Base-by-base conservation (phyloP, 352 stramenopile genomes). In the Globisporangium takayamanum region DNA sequence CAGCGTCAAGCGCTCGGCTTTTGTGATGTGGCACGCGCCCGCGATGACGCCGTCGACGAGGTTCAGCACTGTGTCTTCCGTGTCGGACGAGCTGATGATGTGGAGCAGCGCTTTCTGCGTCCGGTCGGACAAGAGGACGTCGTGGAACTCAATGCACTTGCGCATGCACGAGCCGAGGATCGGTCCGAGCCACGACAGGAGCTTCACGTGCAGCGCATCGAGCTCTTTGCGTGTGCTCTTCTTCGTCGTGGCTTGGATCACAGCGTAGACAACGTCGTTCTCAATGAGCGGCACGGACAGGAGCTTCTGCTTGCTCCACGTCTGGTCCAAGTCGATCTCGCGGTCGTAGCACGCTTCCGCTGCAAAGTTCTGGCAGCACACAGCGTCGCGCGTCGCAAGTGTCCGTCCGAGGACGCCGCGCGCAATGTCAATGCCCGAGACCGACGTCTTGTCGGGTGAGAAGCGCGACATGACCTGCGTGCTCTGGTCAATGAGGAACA, bases 131-230 rank as follows among this genome's bases (percentile, higher is more conserved):
- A 94, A 64, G 54, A 92, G 54, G 18, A 92, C 78, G 44, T 94
- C 84, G 55, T 92, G 84, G 59, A 80, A 92, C 63, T 94, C 82
- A 54, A 94, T 92, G 50, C 80, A 91, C 55, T 92, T 91, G 14
- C 84, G 79, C 80, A 94, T 91, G 30, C 81, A 89, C 15, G 82
- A 85, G 47, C 76, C 87, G 42, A 94, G 64, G 63, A 94, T 92
- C 44, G 82, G 81, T 0, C 84, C 84, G 6, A 94, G 67, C 74
- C 84, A 92, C 53, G 80, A 84, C 46, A 94, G 57, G 39, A 94
- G 49, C 59, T 89, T 88, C 48, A 91, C 66, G 39, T 92, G 76
- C 25, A 87, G 71, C 2, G 78, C 72, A 41, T 89, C 78, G 42
- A 88, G 72, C n/a, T 72, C 74, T 14, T 69, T 60, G 16, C 59